A percentile compares a stretch with the other conserved stretches of the same genome.
These are phyloP conservation scores for Usnea hakonensis DNA, from an alignment of 495 filamentous ascomycete species.

Conservation along the genomic window DNA sequence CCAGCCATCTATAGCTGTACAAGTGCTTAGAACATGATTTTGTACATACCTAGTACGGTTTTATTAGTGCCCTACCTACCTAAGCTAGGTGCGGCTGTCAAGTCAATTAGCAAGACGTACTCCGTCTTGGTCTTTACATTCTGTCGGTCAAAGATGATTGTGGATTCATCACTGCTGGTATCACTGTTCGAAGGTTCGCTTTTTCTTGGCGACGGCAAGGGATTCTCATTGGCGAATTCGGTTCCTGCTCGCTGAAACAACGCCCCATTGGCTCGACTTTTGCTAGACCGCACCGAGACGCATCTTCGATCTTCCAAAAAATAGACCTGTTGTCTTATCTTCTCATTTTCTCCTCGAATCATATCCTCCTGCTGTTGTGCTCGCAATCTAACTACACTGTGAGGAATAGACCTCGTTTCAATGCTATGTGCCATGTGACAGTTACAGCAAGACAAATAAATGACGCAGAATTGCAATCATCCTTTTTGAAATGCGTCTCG, in stretches of 20 bases:
- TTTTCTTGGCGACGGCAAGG: neutral
- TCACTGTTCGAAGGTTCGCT: neutral
- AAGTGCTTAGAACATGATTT: too few relatives aligned
- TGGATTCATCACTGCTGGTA: too few relatives aligned
- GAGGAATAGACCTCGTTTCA: neutral
- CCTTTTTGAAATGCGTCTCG: neutral
- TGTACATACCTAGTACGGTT: too few relatives aligned
- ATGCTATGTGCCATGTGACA: neutral
- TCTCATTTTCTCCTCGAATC: neutral
- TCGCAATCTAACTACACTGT: neutral
- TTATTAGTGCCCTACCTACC: too few relatives aligned
- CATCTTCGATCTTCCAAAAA: neutral
- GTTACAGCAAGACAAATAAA: neutral
- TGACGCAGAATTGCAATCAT: neutral
- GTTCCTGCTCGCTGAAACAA: neutral
- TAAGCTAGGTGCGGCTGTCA: too few relatives aligned
- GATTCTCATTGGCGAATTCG: neutral
- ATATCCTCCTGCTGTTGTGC: neutral
- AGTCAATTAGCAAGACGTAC: too few relatives aligned
- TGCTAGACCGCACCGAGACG: neutral
- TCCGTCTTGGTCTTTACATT: too few relatives aligned
- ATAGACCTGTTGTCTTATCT: neutral
- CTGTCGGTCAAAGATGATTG: too few relatives aligned
- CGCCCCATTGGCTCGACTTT: neutral
- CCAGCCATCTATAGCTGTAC: too few relatives aligned